Base-by-base conservation (phyloP, 371 early-diverging fungal genomes). In the Nematocida sp. region DNA sequence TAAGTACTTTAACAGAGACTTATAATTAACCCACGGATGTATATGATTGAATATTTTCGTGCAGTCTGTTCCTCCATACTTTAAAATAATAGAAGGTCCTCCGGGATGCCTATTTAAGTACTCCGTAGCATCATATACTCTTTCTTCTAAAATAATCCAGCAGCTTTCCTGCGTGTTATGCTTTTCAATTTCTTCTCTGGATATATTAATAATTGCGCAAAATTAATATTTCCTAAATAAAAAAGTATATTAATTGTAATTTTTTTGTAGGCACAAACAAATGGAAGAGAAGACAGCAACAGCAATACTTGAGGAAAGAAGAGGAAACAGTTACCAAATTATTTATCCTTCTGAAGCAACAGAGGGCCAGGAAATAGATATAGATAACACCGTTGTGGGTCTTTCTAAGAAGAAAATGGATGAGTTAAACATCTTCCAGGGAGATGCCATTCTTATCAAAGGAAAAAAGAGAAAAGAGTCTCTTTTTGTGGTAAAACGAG, bases 391-490 rank as follows among this genome's bases (percentile, higher is more conserved):
- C 39, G 49, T 65, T 25, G 78, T 84, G 39, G 80, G 79, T 3
- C 36, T 84, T 25, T 50, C 78, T 35, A 55, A 61, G 5, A 50
- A 66, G 23, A 61, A 66, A 1, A 75, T 77, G 35, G 55, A 76
- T 25, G 75, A 79, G 39, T 40, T 80, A 16, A 76, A 81, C 48
- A 54, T 84, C 25, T 82, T 80, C 49, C 48, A 75, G 32, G 53
- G 75, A 30, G 83, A 80, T 35, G 78, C 77, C 55, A 90, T 96
- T 40, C 83, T 92, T 53, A 85, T 97, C 77, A 93, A 94, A 86
- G 99, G 99, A 78, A 97, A 96, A 87, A 93, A 92, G 88, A 88
- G 95, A 84, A 88, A 88, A 78, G 95, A 96, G 81, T 93, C 94
- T 7, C 92, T 97, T 26, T 87, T 97, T 60, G 90, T 93, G 76